Base-by-base conservation (phyloP, 140 eudicot genomes). In the Ambrosia hybrid region DNA sequence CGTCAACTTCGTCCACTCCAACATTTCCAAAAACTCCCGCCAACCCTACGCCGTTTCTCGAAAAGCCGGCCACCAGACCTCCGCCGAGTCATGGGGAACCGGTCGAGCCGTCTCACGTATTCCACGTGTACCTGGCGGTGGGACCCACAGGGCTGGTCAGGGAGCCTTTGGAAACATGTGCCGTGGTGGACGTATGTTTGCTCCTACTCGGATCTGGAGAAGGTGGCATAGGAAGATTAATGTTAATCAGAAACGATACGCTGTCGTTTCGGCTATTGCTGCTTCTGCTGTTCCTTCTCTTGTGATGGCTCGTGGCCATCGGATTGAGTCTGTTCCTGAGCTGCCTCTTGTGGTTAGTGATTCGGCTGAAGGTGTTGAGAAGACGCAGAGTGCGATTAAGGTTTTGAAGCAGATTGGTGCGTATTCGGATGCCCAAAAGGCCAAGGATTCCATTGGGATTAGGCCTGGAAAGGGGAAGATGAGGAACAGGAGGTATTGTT, bases 1-100 rank as follows among this genome's bases (percentile, higher is more conserved):
- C 49, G 74, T 70, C 64, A 70, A 70, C 74, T 70, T 70, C 65
- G 89, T 88, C 51, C 95, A 85, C 79, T 80, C 83, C 68, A 72
- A 83, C 58, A 81, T 88, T 61, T 81, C 86, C 34, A 83, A 81
- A 33, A 90, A 87, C 83, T 52, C 87, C 12, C 95, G 95, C 17
- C 91, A 90, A 21, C 95, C 96, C 37, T 87, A 90, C 78, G 95
- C 91, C 79, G 95, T 90, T 3, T 87, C 91, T n/a, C 34, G 65
- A 6, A 66, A 71, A 3, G 95, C 91, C 65, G 91, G 96, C 0
- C 95, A 90, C 83, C 96, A 72, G 49, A 72, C 76, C 76, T 72
- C 76, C 46, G 76, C 76, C 5, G 68, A n/a, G n/a, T n/a, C n/a
- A n/a, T n/a, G n/a, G n/a, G n/a, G n/a, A n/a, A n/a, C n/a, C n/a